Base-by-base conservation (phyloP, 306 rosid genomes). In the Delonix regia region DNA sequence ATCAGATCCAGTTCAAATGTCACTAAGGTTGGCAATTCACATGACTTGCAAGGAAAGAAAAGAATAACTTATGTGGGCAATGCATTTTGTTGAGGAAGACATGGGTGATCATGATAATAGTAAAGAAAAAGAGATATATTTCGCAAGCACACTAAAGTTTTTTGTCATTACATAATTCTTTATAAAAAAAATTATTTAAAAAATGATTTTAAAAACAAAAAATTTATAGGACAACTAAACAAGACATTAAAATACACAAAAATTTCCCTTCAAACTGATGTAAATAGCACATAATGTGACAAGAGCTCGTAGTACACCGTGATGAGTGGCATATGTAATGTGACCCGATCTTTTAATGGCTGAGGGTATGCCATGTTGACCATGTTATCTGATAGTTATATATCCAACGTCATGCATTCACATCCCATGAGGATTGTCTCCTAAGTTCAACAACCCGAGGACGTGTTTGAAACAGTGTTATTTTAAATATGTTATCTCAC, bases 11-110 rank as follows among this genome's bases (percentile, higher is more conserved):
- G 62, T 28, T 33, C 56, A 27, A 45, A 30, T 30, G 6, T 33
- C 75, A 34, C 76, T 53, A n/a, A 11, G 76, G 21, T 77, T 38
- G 44, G 65, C 30, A 67, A 55, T 77, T 67, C 18, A 25, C 42
- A 77, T 25, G 27, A 65, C 81, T 49, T 34, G 72, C 72, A 33
- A 47, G 49, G 63, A 60, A 73, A 18, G 47, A 28, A 56, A 41
- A 19, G 27, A 53, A 53, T 22, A 41, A 13, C 12, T 8, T 38
- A 73, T 12, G 27, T 22, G 45, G 10, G 9, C 66, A 10, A 65
- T 25, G 41, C 56, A 16, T 68, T 77, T 38, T 52, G 45, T 52
- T 24, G 24, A 65, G 27, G 3, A 34, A 51, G 24, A 3, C 65
- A 12, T 4, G 52, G 52, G 74, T 21, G 63, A 74, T 74, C 53